Evolutionary conservation across 345 rosid genomes (phyloP).

Genomic region (Citrus hindsii): DNA sequence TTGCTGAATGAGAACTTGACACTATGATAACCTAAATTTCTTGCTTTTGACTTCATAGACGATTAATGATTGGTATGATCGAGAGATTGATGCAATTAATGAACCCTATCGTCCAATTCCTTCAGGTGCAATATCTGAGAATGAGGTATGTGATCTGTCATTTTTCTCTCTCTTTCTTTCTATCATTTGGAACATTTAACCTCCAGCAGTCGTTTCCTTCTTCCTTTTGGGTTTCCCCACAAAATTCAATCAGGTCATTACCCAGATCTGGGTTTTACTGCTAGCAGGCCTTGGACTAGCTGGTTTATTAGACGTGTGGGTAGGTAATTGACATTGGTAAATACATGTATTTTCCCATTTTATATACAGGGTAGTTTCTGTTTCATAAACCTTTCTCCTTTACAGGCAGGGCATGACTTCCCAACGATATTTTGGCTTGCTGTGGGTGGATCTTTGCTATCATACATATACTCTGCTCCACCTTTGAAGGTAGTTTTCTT

Average conservation of each 20-base stretch:
- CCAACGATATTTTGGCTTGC: constrained; percentile 87
- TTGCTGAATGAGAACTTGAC: constrained; percentile 16
- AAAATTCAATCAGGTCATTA: constrained; percentile 60
- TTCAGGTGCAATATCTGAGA: constrained; percentile 89
- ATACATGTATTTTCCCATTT: background rate
- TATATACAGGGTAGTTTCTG: background rate
- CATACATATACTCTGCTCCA: constrained; percentile 96
- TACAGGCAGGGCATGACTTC: constrained; percentile 83
- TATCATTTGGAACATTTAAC: background rate
- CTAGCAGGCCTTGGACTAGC: constrained; percentile 83
- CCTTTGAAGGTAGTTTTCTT: constrained; percentile 74
- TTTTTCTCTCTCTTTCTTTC: background rate
- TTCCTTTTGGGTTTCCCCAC: background rate
- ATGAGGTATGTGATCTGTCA: constrained; percentile 50
- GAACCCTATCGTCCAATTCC: constrained; percentile 99
- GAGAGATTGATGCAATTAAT: constrained; percentile 94
- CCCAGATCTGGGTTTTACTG: constrained; percentile 86
- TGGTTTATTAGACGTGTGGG: constrained; percentile 88
- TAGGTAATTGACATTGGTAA: constrained; percentile 34
- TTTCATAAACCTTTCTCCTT: constrained; percentile 24
- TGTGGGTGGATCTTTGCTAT: constrained; percentile 92
- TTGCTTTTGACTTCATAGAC: constrained; percentile 47
- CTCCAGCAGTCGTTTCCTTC: background rate
- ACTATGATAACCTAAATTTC: constrained; percentile 9
- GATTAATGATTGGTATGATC: constrained; percentile 90